These are phyloP conservation scores for Gautieria morchelliformis DNA, from an alignment of 768 basidiomycete species.

Conservation along the genomic window DNA sequence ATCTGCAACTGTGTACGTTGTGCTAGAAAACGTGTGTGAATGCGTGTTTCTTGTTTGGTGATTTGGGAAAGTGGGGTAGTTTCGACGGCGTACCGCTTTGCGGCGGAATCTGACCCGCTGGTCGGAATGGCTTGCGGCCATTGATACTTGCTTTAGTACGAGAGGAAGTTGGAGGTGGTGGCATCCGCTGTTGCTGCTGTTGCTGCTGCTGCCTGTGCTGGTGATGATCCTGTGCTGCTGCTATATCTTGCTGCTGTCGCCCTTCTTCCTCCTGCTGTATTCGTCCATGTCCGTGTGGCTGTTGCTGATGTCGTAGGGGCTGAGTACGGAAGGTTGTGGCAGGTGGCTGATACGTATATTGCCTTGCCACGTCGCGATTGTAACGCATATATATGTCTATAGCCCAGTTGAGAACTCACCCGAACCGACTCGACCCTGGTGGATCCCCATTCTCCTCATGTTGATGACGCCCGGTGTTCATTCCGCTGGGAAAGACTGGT, in stretches of 20 bases:
- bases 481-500: constrained; percentile 30
- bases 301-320: constrained; percentile 20
- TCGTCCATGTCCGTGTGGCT: constrained; percentile 30
- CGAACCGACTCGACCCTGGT: constrained; percentile 42
- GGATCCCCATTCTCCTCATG: constrained; percentile 18
- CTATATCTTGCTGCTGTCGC: constrained; percentile 24
- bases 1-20: background rate
- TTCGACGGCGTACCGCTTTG: background rate
- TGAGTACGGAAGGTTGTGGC: constrained; percentile 21
- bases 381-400: constrained; percentile 16
- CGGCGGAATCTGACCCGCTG: background rate
- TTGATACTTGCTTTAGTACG: background rate
- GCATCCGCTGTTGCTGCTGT: constrained; percentile 3
- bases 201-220: constrained; percentile 3
- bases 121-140: background rate
- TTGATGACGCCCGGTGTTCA: constrained; percentile 4
- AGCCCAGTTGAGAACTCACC: constrained; percentile 21
- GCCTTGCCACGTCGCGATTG: constrained; percentile 31
- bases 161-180: background rate
- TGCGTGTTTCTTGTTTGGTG: background rate
- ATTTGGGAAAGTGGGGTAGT: background rate
- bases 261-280: too few relatives aligned
- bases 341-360: constrained; percentile 56
- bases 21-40: background rate
- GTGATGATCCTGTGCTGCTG: constrained; percentile 18